These are phyloP conservation scores for Peribolospora baueri DNA, from an alignment of 768 basidiomycete genomes.

Conservation along the genomic window DNA sequence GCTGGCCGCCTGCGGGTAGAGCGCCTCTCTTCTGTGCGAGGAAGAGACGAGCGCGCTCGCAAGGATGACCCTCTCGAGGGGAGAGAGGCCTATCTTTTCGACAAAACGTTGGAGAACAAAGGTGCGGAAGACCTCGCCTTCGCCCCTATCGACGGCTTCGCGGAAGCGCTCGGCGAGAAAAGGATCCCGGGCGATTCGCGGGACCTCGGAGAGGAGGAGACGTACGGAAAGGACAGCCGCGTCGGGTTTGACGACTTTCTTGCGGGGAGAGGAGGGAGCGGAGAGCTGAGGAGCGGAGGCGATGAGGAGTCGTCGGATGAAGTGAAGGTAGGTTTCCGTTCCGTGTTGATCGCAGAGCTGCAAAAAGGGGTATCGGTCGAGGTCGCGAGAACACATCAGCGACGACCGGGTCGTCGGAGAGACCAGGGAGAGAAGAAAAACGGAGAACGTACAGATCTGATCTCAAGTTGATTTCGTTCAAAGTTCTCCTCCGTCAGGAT, in stretches of 20 bases:
- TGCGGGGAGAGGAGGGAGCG: constrained; percentile 7
- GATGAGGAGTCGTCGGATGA: constrained; percentile 81
- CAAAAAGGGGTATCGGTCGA: neutral
- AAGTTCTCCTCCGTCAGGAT: constrained; percentile 94
- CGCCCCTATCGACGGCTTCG: constrained; percentile 67
- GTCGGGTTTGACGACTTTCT: constrained; percentile 29
- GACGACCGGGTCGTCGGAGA: neutral
- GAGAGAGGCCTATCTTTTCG: constrained; percentile 53
- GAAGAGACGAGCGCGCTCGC: constrained; percentile 45
- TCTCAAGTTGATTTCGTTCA: constrained; percentile 77
- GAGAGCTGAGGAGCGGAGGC: constrained; percentile 30
- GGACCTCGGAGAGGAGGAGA: constrained; percentile 63
- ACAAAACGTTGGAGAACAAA: constrained; percentile 64
- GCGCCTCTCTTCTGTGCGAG: constrained; percentile 15
- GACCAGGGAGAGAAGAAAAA: constrained; percentile 3
- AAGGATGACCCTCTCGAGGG: constrained; percentile 55
- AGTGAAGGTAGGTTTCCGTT: constrained; percentile 87
- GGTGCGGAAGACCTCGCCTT: constrained; percentile 55
- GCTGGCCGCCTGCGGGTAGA: too few species aligned
- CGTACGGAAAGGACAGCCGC: constrained; percentile 58
- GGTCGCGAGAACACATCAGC: neutral
- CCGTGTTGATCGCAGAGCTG: constrained; percentile 94
- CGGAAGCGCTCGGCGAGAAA: constrained; percentile 72
- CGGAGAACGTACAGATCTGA: constrained; percentile 51
- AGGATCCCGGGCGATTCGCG: constrained; percentile 71